phyloP scores from a whole-genome alignment of 108 stramenopile genomes.

The Cylindrotheca fusiformis region DNA sequence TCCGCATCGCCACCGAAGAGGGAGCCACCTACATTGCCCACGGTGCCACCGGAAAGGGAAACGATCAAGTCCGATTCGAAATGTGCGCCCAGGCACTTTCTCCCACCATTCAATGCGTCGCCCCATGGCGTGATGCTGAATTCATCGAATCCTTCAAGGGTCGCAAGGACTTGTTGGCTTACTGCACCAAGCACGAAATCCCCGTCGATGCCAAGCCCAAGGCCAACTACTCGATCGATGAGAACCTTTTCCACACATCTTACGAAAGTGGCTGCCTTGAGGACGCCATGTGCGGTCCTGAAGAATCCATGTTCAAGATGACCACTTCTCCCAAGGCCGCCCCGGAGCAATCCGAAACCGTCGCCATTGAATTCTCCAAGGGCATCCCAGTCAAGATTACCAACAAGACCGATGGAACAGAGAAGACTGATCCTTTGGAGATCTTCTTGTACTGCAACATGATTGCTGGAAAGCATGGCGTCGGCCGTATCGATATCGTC shows the following conservation, averaged over 20 bases:
- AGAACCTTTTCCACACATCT: constrained; percentile 98
- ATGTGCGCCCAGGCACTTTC: constrained; percentile 98
- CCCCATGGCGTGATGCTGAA: constrained; percentile 97
- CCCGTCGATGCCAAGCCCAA: constrained; percentile 96
- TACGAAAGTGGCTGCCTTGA: constrained; percentile 97
- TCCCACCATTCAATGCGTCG: constrained; percentile 92
- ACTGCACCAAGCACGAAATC: constrained; percentile 94
- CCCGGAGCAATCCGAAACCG: constrained; percentile 69
- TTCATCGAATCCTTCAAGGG: constrained; percentile 94
- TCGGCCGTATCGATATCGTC: constrained; percentile 98
- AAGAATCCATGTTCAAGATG: constrained; percentile 94
- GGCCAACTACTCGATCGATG: constrained; percentile 97
- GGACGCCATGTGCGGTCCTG: constrained; percentile 79
- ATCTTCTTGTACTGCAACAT: constrained; percentile 96
- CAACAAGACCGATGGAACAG: constrained; percentile 84
- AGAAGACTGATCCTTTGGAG: constrained; percentile 90
- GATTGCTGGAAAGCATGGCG: constrained; percentile 94
- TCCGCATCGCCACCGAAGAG: constrained; percentile 93
- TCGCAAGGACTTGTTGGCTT: constrained; percentile 92
- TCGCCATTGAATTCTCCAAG: constrained; percentile 87
- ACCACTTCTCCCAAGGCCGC: constrained; percentile 89
- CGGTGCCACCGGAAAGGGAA: constrained; percentile 99
- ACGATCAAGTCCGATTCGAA: constrained; percentile 99
- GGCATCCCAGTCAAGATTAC: constrained; percentile 97
- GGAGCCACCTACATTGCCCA: constrained; percentile 92